Percentiles rank a stretch among this genome's conserved stretches.
Evolutionary conservation across 305 asterid species (phyloP).

Genomic region (Caryopteris hybrid): DNA sequence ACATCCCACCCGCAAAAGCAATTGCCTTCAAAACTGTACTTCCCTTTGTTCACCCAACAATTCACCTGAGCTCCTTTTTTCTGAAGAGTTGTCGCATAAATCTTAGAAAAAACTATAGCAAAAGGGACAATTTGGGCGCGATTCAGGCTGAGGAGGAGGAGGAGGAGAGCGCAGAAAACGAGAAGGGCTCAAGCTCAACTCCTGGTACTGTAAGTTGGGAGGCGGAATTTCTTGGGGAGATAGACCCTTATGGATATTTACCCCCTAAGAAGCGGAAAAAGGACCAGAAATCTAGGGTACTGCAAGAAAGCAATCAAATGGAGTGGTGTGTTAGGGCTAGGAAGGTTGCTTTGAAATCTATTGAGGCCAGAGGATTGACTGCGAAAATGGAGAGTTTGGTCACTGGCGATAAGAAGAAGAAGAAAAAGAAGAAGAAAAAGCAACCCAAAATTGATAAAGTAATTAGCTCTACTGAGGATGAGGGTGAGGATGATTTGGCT

Average conservation of each 20-base stretch:
- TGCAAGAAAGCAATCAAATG: slow-evolving; percentile 49
- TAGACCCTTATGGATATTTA: too few species aligned
- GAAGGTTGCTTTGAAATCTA: slow-evolving; percentile 80
- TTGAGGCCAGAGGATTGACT: slow-evolving; percentile 77
- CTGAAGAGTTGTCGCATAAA: slow-evolving; percentile 33
- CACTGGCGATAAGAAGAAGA: slow-evolving; percentile 39
- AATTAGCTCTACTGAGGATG: slow-evolving; percentile 17
- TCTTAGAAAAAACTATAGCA: slow-evolving; percentile 11
- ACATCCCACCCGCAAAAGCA: slow-evolving; percentile 27
- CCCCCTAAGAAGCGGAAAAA: slow-evolving; percentile 45
- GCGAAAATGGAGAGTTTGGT: slow-evolving; percentile 52
- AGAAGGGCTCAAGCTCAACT: slow-evolving; percentile 14
- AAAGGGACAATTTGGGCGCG: slow-evolving; percentile 15
- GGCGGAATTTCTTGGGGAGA: slow-evolving; percentile 71
- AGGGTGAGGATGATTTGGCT: slow-evolving; percentile 37
- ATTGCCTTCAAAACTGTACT: slow-evolving; percentile 19
- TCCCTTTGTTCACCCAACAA: slow-evolving; percentile 24
- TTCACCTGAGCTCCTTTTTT: slow-evolving; percentile 27
- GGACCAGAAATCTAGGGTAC: slow-evolving; percentile 43
- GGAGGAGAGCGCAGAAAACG: slow-evolving; percentile 14
- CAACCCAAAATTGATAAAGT: slow-evolving; percentile 28
- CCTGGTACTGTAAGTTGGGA: slow-evolving; percentile 47
- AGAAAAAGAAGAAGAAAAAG: slow-evolving; percentile 43
- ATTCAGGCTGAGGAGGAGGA: slow-evolving; percentile 21
- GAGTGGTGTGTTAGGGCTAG: slow-evolving; percentile 97